These are phyloP conservation scores for Ceratobasidium theobromae DNA, from an alignment of 1,284 basidiomycete genomes.

Conservation along the genomic window DNA sequence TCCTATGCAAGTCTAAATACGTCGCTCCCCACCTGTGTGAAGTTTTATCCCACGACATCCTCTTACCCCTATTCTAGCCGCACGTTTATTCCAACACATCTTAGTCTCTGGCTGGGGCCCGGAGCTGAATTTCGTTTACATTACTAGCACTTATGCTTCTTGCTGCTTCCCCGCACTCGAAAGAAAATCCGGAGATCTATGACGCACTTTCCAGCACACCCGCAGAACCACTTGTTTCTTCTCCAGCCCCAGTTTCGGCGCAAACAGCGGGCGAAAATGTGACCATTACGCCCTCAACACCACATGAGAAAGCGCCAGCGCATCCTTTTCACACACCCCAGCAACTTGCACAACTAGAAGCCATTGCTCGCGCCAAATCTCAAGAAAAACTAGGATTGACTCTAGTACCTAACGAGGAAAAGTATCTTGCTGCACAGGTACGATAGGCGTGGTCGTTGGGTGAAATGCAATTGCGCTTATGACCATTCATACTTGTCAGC, in stretches of 20 bases:
- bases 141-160: constrained; percentile 27
- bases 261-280: not conserved
- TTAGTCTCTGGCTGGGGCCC: not conserved
- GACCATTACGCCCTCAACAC: not conserved
- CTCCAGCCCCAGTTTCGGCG: no score
- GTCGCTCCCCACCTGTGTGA: not conserved
- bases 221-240: not conserved
- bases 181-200: not conserved
- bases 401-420: constrained; percentile 15
- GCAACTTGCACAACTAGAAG: constrained; percentile 31
- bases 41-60: not conserved
- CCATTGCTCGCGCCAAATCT: constrained; percentile 25
- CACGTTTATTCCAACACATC: not conserved
- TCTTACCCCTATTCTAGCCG: not conserved
- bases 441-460: not conserved
- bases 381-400: constrained; percentile 6
- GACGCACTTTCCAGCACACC: not conserved
- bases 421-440: constrained; percentile 18
- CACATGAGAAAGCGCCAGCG: not conserved
- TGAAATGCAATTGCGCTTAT: not conserved
- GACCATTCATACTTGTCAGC: constrained; percentile 42
- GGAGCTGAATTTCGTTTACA: not conserved
- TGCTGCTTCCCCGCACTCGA: constrained; percentile 22
- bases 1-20: constrained; percentile 30
- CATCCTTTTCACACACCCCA: constrained; percentile 23